These are phyloP conservation scores for Sporothrix protearum DNA, from an alignment of 2,329 filamentous ascomycete genomes.

Conservation along the genomic window DNA sequence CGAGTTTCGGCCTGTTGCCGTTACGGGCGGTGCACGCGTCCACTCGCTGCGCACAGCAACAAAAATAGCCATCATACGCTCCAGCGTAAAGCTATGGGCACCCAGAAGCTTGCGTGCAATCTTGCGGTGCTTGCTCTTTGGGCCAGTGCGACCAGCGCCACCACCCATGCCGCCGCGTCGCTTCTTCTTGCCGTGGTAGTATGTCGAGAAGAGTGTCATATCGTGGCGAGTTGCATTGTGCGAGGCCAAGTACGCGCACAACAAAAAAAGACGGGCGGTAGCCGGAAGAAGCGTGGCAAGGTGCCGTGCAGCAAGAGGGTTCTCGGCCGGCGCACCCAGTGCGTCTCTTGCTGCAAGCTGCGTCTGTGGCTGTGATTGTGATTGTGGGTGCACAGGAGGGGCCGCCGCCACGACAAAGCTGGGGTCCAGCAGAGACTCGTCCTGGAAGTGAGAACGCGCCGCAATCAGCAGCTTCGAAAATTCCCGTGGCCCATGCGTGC, in stretches of 20 bases:
- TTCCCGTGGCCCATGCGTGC: conserved; percentile 71
- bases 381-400: neutral
- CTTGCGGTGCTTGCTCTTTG: conserved; percentile 58
- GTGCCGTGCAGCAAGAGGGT: conserved; percentile 18
- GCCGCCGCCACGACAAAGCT: conserved; percentile 46
- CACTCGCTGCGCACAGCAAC: conserved; percentile 60
- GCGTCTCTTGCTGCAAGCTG: neutral
- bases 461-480: conserved; percentile 79
- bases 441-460: conserved; percentile 65
- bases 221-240: conserved; percentile 76
- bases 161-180: conserved; percentile 45
- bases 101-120: conserved; percentile 74
- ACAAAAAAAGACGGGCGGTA: conserved; percentile 68
- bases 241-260: conserved; percentile 75
- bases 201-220: conserved; percentile 70
- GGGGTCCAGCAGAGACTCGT: conserved; percentile 66
- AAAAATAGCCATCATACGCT: conserved; percentile 75
- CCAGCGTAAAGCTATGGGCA: conserved; percentile 71
- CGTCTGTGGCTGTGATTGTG: neutral
- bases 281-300: conserved; percentile 62
- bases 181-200: conserved; percentile 52
- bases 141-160: conserved; percentile 30
- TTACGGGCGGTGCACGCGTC: conserved; percentile 37
- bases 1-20: conserved; percentile 23
- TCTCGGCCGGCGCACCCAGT: conserved; percentile 40